Conservation (phyloP, 805 yeast species). For the Zygosaccharomyces bailii region DNA sequence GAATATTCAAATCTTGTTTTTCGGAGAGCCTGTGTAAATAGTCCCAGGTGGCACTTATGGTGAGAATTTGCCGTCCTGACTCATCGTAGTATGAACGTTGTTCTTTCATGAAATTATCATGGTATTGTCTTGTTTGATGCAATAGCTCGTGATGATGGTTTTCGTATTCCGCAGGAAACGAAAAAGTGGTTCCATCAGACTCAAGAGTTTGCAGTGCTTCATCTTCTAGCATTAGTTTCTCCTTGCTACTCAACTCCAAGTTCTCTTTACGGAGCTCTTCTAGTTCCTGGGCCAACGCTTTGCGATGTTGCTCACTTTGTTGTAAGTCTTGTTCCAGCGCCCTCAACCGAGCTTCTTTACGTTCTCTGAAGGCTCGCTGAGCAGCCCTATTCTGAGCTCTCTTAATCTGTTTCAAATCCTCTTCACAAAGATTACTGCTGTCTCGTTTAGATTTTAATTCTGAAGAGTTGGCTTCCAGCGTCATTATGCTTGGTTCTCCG, state of each 20-base stretch:
- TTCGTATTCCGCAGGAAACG: conserved; percentile 33
- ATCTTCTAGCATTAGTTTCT: conserved; percentile 44
- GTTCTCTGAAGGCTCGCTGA: conserved; percentile 80
- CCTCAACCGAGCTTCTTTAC: conserved; percentile 68
- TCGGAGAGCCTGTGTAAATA: conserved; percentile 55
- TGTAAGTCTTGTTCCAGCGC: conserved; percentile 60
- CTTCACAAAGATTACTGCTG: conserved; percentile 18
- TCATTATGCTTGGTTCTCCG: too few species aligned
- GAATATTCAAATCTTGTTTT: conserved; percentile 50
- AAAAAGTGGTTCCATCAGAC: conserved; percentile 16
- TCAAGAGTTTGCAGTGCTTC: neutral
- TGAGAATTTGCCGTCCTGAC: conserved; percentile 50
- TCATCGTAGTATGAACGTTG: conserved; percentile 17
- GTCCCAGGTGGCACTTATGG: conserved; percentile 82
- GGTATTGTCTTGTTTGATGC: conserved; percentile 8
- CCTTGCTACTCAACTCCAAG: conserved; percentile 56
- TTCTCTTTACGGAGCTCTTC: conserved; percentile 54
- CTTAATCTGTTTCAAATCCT: conserved; percentile 51
- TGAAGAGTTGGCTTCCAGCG: too few species aligned
- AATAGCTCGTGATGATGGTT: conserved; percentile 24
- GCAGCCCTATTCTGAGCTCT: conserved; percentile 85
- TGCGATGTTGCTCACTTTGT: conserved; percentile 54
- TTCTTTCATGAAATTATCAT: neutral
- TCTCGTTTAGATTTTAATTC: neutral
- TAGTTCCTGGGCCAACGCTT: conserved; percentile 44